Percentiles rank a stretch among this genome's conserved stretches.
These are phyloP conservation scores for Thinopyrum elongatum DNA, from an alignment of 176 grass and related monocot species.

Conservation along the genomic window DNA sequence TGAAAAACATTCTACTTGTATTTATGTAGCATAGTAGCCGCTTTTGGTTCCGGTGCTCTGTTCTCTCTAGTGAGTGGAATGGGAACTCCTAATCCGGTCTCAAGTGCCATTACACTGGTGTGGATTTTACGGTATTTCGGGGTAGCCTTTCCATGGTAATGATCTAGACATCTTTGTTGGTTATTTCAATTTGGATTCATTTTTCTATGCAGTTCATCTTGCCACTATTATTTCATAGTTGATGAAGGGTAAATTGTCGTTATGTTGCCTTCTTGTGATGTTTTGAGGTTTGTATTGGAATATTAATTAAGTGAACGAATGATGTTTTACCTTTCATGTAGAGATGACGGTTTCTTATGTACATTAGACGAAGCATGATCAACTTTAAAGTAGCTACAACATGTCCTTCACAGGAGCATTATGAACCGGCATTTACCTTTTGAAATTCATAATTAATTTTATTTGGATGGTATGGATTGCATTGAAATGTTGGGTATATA, in stretches of 20 bases:
- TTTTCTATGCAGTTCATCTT: background rate
- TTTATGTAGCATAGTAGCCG: slow-evolving; percentile 61
- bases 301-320: background rate
- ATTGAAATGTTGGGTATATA: background rate
- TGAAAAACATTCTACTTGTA: slow-evolving; percentile 32
- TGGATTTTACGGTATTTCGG: slow-evolving; percentile 79
- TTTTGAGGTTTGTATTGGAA: background rate
- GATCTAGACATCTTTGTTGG: background rate
- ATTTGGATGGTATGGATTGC: background rate
- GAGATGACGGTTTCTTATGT: background rate
- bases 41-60: slow-evolving; percentile 83
- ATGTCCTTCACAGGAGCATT: background rate
- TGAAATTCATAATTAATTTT: background rate
- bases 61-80: slow-evolving; percentile 86
- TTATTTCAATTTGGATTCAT: background rate
- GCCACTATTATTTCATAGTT: background rate
- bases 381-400: background rate
- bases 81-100: slow-evolving; percentile 56
- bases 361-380: background rate
- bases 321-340: background rate
- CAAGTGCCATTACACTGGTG: slow-evolving; percentile 57
- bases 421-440: background rate
- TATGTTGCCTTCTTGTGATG: background rate
- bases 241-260: background rate
- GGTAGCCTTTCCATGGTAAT: slow-evolving; percentile 86